Percentiles rank a stretch among this genome's conserved stretches.
Conservation (phyloP, 176 grass and related monocot species). For the Triticum monococcum region DNA sequence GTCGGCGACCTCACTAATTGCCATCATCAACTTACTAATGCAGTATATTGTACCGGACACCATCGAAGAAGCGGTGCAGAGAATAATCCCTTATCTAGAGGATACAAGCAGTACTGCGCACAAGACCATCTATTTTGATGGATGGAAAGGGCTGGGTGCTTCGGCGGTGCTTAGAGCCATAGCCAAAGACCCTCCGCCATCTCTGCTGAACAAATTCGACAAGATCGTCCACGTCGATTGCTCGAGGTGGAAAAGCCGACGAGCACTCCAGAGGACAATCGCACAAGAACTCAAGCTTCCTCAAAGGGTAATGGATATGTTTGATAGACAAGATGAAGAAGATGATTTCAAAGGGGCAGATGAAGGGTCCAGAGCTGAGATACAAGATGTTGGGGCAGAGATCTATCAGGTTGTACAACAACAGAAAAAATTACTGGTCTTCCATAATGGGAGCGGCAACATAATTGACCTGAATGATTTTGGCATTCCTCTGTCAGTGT, state of each 20-base stretch:
- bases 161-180: background rate
- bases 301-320: fast-evolving
- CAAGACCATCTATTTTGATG: background rate
- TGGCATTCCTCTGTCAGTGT: too few relatives aligned
- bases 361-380: background rate
- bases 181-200: fast-evolving
- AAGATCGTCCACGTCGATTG: background rate
- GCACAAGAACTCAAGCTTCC: background rate
- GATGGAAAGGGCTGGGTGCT: fast-evolving
- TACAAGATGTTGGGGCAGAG: fast-evolving
- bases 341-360: background rate
- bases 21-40: too few relatives aligned
- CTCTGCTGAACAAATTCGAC: background rate
- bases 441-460: background rate
- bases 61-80: fast-evolving
- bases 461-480: too few relatives aligned
- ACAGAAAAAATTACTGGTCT: fast-evolving
- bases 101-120: background rate
- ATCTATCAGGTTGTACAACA: fast-evolving
- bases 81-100: background rate
- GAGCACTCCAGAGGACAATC: background rate
- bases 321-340: background rate
- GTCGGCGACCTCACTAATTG: background rate
- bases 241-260: background rate
- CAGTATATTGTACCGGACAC: fast-evolving